These are phyloP conservation scores for Colletotrichum euphorbiae DNA, from an alignment of 2,329 filamentous ascomycete genomes.

Conservation along the genomic window DNA sequence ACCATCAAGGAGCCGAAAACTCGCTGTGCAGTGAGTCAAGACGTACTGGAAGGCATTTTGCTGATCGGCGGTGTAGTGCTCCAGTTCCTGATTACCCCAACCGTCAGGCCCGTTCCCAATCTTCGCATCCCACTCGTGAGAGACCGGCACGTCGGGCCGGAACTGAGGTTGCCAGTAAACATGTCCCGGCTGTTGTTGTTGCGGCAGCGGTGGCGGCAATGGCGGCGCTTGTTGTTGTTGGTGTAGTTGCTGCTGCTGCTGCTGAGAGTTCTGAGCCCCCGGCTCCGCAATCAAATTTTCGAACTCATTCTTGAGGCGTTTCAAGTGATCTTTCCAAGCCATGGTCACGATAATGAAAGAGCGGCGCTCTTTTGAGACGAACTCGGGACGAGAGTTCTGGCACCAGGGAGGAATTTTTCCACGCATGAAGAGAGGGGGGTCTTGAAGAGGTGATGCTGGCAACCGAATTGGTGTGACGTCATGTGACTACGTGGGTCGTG, in stretches of 20 bases:
- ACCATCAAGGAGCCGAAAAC: too few species aligned
- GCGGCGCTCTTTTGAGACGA: neutral
- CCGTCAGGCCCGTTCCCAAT: conserved; percentile 66
- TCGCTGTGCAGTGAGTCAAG: neutral
- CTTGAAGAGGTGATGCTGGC: neutral
- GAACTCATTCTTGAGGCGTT: conserved; percentile 53
- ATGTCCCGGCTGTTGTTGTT: conserved; percentile 21
- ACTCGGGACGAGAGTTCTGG: neutral
- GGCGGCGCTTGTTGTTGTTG: conserved; percentile 42
- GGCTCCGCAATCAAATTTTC: conserved; percentile 50
- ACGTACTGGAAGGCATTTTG: conserved; percentile 65
- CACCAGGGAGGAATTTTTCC: neutral
- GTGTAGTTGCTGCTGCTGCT: conserved; percentile 35
- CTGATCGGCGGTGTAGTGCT: conserved; percentile 64
- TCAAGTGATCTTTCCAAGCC: conserved; percentile 52
- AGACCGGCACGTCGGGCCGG: conserved; percentile 57
- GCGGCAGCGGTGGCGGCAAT: conserved; percentile 16
- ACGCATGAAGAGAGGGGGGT: conserved; percentile 16
- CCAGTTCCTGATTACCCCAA: conserved; percentile 71
- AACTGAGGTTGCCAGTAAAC: conserved; percentile 67
- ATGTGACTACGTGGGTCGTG: conserved; percentile 22
- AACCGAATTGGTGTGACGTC: conserved; percentile 12
- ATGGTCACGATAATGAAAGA: neutral
- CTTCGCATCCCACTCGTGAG: conserved; percentile 65
- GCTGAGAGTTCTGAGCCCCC: conserved; percentile 39